Evolutionary conservation across 177 flowering plant species (phyloP).

Genomic region (Telopea speciosissima): DNA sequence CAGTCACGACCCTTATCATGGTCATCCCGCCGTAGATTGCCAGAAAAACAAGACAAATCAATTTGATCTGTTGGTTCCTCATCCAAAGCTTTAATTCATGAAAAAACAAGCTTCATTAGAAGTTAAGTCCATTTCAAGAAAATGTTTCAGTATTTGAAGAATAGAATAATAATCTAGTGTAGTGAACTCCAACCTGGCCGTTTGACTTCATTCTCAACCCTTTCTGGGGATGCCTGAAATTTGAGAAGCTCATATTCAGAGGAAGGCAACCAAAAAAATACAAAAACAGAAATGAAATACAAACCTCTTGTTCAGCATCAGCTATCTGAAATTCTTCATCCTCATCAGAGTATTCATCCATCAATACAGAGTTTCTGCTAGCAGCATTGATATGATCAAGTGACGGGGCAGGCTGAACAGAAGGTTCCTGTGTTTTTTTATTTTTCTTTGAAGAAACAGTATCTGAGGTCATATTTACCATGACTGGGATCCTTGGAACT

Average conservation of each 20-base stretch:
- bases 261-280: slow-evolving; percentile 4
- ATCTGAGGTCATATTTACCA: slow-evolving; percentile 84
- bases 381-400: slow-evolving; percentile 55
- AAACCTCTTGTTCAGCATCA: slow-evolving; percentile 79
- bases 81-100: slow-evolving; percentile 41
- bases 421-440: slow-evolving; percentile 38
- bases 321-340: slow-evolving; percentile 83
- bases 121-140: not conserved
- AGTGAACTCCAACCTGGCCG: slow-evolving; percentile 43
- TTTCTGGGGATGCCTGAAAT: slow-evolving; percentile 40
- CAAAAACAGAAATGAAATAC: slow-evolving; percentile 8
- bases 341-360: slow-evolving; percentile 95
- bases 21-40: slow-evolving; percentile 74
- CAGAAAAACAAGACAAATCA: slow-evolving; percentile 84
- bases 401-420: slow-evolving; percentile 35
- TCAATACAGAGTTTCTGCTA: slow-evolving; percentile 59
- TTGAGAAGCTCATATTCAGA: slow-evolving; percentile 11
- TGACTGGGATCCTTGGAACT: slow-evolving; percentile 78
- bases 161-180: not conserved
- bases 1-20: slow-evolving; percentile 81
- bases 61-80: slow-evolving; percentile 61
- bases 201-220: slow-evolving; percentile 45
- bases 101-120: slow-evolving; percentile 12
- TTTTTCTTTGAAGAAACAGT: slow-evolving; percentile 51
- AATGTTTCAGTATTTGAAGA: not conserved